A percentile compares a stretch with the other conserved stretches of the same genome.
phyloP scores from a whole-genome alignment of 495 filamentous ascomycete genomes.

The Astrothelium macrocarpum region DNA sequence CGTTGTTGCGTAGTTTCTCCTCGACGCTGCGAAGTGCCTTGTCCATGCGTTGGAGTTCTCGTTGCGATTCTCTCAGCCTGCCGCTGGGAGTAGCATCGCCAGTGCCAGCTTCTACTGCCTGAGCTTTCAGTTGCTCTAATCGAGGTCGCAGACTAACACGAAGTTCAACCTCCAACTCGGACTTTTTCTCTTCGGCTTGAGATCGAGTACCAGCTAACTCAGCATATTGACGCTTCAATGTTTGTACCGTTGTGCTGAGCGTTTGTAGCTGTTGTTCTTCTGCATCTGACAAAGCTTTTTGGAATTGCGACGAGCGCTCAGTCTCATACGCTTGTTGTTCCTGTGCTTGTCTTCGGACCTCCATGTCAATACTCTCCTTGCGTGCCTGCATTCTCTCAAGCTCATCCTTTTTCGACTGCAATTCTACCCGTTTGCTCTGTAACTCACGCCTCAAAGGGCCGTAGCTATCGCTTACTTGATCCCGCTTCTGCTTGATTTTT shows the following conservation, averaged over 20 bases:
- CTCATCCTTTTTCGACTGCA: conserved; percentile 63
- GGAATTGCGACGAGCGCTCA: conserved; percentile 79
- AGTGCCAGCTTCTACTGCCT: conserved; percentile 57
- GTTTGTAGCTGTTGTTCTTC: conserved; percentile 75
- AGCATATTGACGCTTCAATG: conserved; percentile 62
- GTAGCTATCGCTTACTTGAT: conserved; percentile 73
- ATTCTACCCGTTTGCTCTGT: conserved; percentile 55
- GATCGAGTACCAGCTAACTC: conserved; percentile 63
- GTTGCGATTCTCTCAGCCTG: conserved; percentile 66
- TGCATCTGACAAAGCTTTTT: conserved; percentile 71
- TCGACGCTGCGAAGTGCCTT: conserved; percentile 53
- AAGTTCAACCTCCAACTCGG: conserved; percentile 70
- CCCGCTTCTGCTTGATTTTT: conserved; percentile 68
- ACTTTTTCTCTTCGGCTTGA: conserved; percentile 72
- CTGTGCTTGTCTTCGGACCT: conserved; percentile 64
- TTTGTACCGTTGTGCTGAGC: conserved; percentile 57
- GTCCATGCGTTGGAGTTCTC: conserved; percentile 68
- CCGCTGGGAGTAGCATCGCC: conserved; percentile 48
- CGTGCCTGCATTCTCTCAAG: conserved; percentile 63
- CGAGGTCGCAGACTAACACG: conserved; percentile 74
- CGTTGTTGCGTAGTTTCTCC: conserved; percentile 58
- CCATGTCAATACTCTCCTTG: conserved; percentile 63
- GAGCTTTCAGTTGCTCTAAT: conserved; percentile 75
- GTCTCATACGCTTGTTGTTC: conserved; percentile 62
- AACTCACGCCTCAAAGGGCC: conserved; percentile 68